These are phyloP conservation scores for Gentiana dahurica DNA, from an alignment of 257 asterid species.

Conservation along the genomic window DNA sequence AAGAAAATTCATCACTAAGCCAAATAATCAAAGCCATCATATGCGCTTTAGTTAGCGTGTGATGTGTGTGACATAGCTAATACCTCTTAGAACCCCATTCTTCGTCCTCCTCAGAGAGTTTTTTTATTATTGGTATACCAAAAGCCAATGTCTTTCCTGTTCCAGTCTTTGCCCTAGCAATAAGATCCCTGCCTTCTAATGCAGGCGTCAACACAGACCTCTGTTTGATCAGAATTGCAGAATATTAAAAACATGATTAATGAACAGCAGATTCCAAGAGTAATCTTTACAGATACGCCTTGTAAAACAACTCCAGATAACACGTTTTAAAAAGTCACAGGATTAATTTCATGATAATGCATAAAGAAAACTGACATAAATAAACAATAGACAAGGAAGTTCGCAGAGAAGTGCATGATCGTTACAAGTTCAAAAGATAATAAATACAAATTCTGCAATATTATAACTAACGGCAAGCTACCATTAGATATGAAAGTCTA, in stretches of 20 bases:
- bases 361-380: no score
- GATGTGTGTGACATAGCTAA: not conserved
- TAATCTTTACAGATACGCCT: no score
- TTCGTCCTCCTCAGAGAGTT: constrained; percentile 45
- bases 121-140: constrained; percentile 88
- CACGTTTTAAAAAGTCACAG: no score
- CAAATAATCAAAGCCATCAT: constrained; percentile 7
- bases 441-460: not conserved
- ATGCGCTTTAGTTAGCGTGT: not conserved
- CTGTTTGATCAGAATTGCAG: constrained; percentile 24
- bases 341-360: no score
- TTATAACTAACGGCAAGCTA: no score
- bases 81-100: constrained; percentile 58
- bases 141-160: constrained; percentile 99
- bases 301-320: no score
- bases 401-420: no score
- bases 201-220: constrained; percentile 91
- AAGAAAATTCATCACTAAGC: constrained; percentile 8
- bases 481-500: no score
- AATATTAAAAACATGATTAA: not conserved
- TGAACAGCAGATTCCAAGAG: no score
- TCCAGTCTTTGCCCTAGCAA: constrained; percentile 98
- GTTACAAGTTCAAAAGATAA: not conserved
- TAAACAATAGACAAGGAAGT: no score
- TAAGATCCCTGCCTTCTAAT: constrained; percentile 82